phyloP scores from a whole-genome alignment of 2,329 filamentous ascomycete genomes.

The Cylindrodendrum hubeiense region DNA sequence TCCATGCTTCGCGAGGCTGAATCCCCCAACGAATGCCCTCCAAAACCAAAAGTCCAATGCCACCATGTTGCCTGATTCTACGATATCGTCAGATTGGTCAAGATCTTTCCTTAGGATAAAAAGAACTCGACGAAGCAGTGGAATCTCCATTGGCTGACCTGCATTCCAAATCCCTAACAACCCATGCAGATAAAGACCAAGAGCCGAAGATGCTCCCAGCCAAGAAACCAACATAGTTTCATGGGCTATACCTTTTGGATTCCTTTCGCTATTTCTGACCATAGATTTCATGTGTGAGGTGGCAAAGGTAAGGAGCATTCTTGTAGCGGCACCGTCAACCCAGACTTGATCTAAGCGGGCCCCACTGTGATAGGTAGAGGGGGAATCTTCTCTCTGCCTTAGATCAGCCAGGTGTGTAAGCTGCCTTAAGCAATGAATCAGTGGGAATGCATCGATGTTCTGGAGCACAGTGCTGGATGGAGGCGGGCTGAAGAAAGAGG shows the following conservation, averaged over 20 bases:
- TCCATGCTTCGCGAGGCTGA: constrained; percentile 26
- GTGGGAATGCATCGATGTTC: constrained; percentile 19
- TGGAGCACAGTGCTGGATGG: constrained; percentile 11
- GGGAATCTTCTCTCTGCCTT: neutral
- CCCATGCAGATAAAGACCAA: constrained; percentile 29
- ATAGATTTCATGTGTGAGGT: constrained; percentile 30
- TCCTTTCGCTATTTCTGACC: neutral
- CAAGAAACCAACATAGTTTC: constrained; percentile 19
- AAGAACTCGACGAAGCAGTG: constrained; percentile 28
- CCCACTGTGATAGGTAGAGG: neutral
- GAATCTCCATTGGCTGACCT: constrained; percentile 25
- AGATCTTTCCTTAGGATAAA: constrained; percentile 29
- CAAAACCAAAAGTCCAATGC: constrained; percentile 32
- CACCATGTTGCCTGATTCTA: neutral
- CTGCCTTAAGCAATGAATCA: constrained; percentile 19
- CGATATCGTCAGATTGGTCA: neutral
- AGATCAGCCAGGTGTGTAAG: constrained; percentile 17
- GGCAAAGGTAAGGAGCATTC: constrained; percentile 31
- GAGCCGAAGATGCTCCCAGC: constrained; percentile 26
- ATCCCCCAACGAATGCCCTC: constrained; percentile 34
- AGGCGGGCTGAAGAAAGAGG: constrained; percentile 30
- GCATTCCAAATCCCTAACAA: constrained; percentile 35
- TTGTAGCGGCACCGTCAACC: constrained; percentile 34
- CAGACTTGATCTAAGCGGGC: constrained; percentile 18
- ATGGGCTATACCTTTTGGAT: accelerated